Evolutionary conservation across 1,139 yeast genomes (phyloP).

Genomic region (Kodamaea ohmeri): DNA sequence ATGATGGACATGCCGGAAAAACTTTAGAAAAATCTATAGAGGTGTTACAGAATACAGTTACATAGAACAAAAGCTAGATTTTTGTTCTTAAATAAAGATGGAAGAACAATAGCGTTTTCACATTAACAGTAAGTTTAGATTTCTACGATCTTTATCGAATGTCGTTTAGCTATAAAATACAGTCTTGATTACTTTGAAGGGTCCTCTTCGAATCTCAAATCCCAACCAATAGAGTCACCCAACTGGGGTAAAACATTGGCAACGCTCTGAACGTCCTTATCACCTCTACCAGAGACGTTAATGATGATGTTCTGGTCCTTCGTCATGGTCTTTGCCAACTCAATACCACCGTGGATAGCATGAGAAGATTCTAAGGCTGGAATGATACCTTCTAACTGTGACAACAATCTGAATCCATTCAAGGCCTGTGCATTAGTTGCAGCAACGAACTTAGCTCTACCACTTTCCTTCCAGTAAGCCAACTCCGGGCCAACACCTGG

Average conservation of each 20-base stretch:
- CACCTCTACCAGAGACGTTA: conserved; percentile 97
- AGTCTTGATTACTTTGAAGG: conserved; percentile 30
- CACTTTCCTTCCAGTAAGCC: conserved; percentile 91
- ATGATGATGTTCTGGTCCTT: conserved; percentile 81
- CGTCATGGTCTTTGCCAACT: conserved; percentile 80
- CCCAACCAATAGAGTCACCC: conserved; percentile 95
- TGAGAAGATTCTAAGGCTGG: conserved; percentile 98
- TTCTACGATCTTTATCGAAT: too few relatives aligned
- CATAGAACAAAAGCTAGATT: too few relatives aligned
- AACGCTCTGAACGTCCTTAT: conserved; percentile 96
- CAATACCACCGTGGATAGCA: conserved; percentile 87
- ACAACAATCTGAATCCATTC: conserved; percentile 80
- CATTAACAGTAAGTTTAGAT: too few relatives aligned
- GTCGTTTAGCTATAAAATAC: too few relatives aligned
- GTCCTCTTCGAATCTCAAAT: conserved; percentile 75
- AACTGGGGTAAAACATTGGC: conserved; percentile 88
- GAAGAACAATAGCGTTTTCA: too few relatives aligned
- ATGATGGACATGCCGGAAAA: conserved; percentile 78
- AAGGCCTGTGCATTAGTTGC: conserved; percentile 94
- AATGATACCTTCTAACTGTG: conserved; percentile 95
- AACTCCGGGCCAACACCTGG: conserved; percentile 99
- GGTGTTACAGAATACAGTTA: neutral
- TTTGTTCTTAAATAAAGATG: too few relatives aligned
- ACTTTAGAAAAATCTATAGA: conserved; percentile 17
- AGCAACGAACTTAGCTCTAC: conserved; percentile 87